Conservation (phyloP, 306 rosid species). For the Dalbergia cultrata region DNA sequence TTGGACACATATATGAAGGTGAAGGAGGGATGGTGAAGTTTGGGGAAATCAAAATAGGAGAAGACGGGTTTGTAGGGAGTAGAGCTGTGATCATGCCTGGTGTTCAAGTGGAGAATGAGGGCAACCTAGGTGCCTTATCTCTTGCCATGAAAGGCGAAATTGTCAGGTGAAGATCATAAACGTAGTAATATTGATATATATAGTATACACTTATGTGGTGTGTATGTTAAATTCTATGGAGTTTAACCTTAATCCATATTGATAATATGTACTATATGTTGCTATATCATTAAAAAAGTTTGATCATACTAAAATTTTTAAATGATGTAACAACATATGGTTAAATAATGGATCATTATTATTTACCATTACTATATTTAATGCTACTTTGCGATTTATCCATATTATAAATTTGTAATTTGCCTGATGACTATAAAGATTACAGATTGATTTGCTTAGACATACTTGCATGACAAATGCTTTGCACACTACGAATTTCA, state of each 20-base stretch:
- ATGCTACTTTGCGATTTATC: no score
- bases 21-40: conserved; percentile 84
- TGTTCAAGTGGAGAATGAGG: conserved; percentile 71
- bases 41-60: conserved; percentile 77
- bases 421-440: no score
- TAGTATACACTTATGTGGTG: not conserved
- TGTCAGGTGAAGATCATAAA: conserved; percentile 56
- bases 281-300: not conserved
- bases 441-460: no score
- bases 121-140: conserved; percentile 65
- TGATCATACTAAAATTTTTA: not conserved
- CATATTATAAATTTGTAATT: no score
- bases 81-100: conserved; percentile 90
- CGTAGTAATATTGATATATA: not conserved
- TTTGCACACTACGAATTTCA: no score
- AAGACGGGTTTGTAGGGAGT: conserved; percentile 84
- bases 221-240: not conserved
- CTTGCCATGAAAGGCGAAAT: conserved; percentile 91
- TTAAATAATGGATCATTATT: not conserved
- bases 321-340: not conserved
- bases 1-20: conserved; percentile 92
- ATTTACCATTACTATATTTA: no score
- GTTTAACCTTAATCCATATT: not conserved
- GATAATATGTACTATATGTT: not conserved
- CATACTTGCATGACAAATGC: no score